Evolutionary conservation across 352 stramenopile species (phyloP), one percentile per base, ranked within the genome.

Genomic region (Pythium utonaiense): DNA sequence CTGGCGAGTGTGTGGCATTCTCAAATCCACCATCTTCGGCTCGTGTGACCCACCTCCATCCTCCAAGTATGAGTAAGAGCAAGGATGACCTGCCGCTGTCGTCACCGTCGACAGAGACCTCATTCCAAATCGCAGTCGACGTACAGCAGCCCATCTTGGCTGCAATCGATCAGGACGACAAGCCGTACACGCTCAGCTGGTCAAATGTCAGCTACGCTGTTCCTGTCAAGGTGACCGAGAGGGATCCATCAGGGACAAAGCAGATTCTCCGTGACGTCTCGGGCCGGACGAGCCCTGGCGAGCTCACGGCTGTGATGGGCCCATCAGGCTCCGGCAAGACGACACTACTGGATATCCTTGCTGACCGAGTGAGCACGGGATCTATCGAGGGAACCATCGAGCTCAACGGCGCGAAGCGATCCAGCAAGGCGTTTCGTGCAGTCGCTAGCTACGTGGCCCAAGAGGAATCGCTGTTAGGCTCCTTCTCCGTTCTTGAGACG

Each of bases 371-470:
- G 1, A 53, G 59, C 56, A 19, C 60, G 7, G 66, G 73, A 6
- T 61, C 71, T n/a, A 60, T 88, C 10, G 69, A 79, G n/a, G 79
- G 82, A 1, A 58, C 69, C 9, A 57, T 89, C 13, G 61, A 78
- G n/a, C 62, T 91, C 3, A 86, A 89, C 31, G 76, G 78, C 8
- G 63, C 60, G 4, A 56, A 67, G 24, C 72, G 77, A 28, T 53
- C 80, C 3, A 45, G 64, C 21, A 62, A 67, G 21, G 71, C 64
- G 1, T 88, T 83, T 28, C 70, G 72, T 14, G 64, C 62, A 41
- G 69, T 88, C 27, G 73, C 78, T 67, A 83, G 70, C 66, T 91
- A 91, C 68, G 81, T 91, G 1, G 62, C 74, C 0, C 81, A 83
- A 50, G 80, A 91, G 9, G 73, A 73, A 52, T 71, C 75, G 12